Evolutionary conservation across 331 rosid genomes (phyloP).

Genomic region (Saraca asoca): DNA sequence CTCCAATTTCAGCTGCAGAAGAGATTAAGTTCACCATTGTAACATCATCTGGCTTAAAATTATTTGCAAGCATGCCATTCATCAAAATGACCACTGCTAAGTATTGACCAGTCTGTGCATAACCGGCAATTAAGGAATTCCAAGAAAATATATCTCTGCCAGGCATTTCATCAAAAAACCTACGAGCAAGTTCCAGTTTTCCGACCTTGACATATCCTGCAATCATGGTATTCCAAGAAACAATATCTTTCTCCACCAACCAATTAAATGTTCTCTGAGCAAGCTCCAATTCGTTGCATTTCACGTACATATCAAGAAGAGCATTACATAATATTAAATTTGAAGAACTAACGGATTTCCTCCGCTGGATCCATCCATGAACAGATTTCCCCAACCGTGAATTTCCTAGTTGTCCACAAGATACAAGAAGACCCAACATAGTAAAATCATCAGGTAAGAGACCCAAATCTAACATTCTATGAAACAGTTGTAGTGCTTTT

Average conservation of each 20-base stretch:
- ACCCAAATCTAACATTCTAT: slow-evolving; percentile 44
- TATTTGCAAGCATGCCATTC: slow-evolving; percentile 39
- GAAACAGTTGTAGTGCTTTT: slow-evolving; percentile 43
- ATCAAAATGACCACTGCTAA: slow-evolving; percentile 34
- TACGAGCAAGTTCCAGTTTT: slow-evolving; percentile 46
- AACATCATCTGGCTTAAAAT: slow-evolving; percentile 45
- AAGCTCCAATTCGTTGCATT: slow-evolving; percentile 43
- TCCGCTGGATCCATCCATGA: slow-evolving; percentile 61
- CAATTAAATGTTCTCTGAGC: slow-evolving; percentile 40
- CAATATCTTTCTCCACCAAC: slow-evolving; percentile 45
- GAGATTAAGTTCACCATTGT: slow-evolving; percentile 51
- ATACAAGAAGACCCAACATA: slow-evolving; percentile 51
- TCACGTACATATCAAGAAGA: slow-evolving; percentile 60
- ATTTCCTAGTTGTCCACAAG: slow-evolving; percentile 48
- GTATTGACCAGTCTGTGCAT: slow-evolving; percentile 44
- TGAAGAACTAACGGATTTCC: slow-evolving; percentile 41
- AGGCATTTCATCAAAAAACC: slow-evolving; percentile 50
- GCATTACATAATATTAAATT: slow-evolving; percentile 59
- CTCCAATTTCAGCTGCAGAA: slow-evolving; percentile 56
- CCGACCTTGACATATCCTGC: slow-evolving; percentile 57
- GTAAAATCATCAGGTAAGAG: slow-evolving; percentile 53
- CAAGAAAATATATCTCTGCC: slow-evolving; percentile 56
- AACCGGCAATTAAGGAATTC: slow-evolving; percentile 59
- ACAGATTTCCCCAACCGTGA: slow-evolving; percentile 54
- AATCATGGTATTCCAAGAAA: slow-evolving; percentile 62